Evolutionary conservation across 1,284 basidiomycete species (phyloP).

Genomic region (Cutaneotrichosporon sp.): DNA sequence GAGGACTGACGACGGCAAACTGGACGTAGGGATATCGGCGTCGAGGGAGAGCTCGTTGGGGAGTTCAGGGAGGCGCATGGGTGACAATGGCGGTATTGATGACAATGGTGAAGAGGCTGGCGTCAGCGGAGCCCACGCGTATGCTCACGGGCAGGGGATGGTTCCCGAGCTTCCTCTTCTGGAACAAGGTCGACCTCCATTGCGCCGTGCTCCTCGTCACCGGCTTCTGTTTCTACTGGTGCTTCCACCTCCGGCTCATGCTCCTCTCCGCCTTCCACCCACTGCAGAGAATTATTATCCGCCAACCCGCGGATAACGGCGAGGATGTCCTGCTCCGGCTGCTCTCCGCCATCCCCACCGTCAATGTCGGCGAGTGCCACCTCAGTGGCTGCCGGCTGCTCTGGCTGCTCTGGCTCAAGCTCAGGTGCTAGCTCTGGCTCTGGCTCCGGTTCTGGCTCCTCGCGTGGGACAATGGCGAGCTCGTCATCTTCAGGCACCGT

Average conservation of each 20-base stretch:
- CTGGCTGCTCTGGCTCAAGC: slow-evolving; percentile 1
- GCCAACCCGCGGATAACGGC: background rate
- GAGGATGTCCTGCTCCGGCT: background rate
- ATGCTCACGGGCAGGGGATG: slow-evolving; percentile 10
- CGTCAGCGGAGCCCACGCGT: background rate
- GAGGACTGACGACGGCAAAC: background rate
- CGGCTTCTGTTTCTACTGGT: background rate
- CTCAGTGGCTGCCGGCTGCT: background rate
- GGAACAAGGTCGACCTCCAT: slow-evolving; percentile 1
- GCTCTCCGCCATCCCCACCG: background rate
- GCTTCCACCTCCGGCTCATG: background rate
- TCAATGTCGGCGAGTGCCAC: background rate
- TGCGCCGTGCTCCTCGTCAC: background rate
- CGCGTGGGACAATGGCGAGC: slow-evolving; percentile 14
- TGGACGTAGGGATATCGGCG: background rate
- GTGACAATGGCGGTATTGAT: slow-evolving; percentile 10
- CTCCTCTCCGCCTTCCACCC: background rate
- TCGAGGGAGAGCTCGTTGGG: slow-evolving; percentile 11
- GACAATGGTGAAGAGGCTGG: slow-evolving; percentile 8
- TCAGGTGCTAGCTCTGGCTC: slow-evolving; percentile 1
- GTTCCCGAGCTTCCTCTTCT: background rate
- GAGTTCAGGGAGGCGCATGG: slow-evolving; percentile 17
- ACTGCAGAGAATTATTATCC: background rate
- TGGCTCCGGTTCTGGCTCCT: slow-evolving; percentile 12
- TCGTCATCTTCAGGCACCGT: slow-evolving; percentile 19